Conservation (phyloP, 2,329 filamentous ascomycete species). For the Tolypocladium capitatum region DNA sequence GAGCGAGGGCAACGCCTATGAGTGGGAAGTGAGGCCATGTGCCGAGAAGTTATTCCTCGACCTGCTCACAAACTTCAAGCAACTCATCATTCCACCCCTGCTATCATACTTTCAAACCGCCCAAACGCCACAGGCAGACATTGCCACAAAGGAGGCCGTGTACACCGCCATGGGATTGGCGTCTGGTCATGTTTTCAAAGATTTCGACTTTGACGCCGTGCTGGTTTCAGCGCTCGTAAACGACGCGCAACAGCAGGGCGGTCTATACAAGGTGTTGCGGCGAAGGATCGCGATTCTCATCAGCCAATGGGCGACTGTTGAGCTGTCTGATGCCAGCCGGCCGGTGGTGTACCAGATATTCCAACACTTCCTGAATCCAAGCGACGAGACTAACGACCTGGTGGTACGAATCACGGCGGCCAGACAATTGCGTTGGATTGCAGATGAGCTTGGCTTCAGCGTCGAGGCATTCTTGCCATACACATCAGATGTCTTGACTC, state of each 20-base stretch:
- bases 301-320: conserved; percentile 78
- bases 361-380: conserved; percentile 66
- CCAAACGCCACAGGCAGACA: conserved; percentile 49
- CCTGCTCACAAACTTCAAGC: conserved; percentile 77
- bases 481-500: conserved; percentile 57
- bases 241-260: conserved; percentile 56
- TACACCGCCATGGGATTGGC: conserved; percentile 88
- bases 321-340: conserved; percentile 53
- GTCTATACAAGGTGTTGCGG: conserved; percentile 65
- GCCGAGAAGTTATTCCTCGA: conserved; percentile 91
- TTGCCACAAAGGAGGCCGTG: conserved; percentile 82
- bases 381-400: conserved; percentile 71
- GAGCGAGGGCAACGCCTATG: conserved; percentile 70
- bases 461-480: conserved; percentile 64
- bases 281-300: conserved; percentile 80
- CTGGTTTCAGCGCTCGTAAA: conserved; percentile 60
- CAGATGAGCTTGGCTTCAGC: conserved; percentile 75
- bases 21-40: conserved; percentile 84
- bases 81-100: conserved; percentile 64
- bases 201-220: conserved; percentile 75
- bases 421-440: conserved; percentile 65
- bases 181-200: conserved; percentile 57
- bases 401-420: conserved; percentile 88
- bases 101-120: conserved; percentile 72
- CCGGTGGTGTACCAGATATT: conserved; percentile 79